phyloP scores from a whole-genome alignment of 371 early-diverging fungal species.

The Basidiobolus heterosporus region DNA sequence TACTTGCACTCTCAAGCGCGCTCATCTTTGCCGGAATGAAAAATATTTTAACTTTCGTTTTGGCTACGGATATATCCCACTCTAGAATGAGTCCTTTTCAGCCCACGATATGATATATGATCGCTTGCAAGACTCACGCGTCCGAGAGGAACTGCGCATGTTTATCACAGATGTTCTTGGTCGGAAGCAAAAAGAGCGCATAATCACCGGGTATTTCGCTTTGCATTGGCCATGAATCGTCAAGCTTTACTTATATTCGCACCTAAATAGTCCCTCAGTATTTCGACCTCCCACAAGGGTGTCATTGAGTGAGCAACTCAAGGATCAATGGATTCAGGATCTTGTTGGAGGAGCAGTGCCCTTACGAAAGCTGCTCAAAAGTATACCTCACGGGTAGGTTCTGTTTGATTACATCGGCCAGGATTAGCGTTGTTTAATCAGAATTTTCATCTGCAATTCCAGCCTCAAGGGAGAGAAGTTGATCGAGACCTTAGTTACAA shows the following conservation, averaged over 20 bases:
- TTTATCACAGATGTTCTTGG: neutral
- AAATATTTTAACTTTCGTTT: neutral
- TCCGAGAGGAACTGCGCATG: neutral
- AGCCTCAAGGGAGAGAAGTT: conserved; percentile 45
- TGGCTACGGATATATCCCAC: neutral
- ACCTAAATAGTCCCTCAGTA: conserved; percentile 19
- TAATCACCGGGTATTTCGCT: neutral
- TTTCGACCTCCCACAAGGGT: conserved; percentile 37
- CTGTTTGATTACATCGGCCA: neutral
- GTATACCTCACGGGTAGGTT: conserved; percentile 21
- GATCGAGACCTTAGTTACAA: conserved; percentile 35
- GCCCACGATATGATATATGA: conserved; percentile 2
- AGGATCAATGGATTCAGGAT: conserved; percentile 17
- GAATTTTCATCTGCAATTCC: neutral
- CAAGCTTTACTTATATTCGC: neutral
- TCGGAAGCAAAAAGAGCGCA: neutral
- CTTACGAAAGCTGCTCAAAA: neutral
- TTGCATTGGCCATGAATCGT: neutral
- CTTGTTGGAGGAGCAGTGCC: neutral
- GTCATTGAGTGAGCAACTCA: conserved; percentile 30
- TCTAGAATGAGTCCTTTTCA: conserved; percentile 1
- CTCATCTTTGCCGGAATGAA: neutral
- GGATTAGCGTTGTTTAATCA: neutral
- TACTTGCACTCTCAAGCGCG: conserved; percentile 3
- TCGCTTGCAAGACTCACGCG: neutral